Evolutionary conservation across 768 basidiomycete genomes (phyloP).

Genomic region (Phallus indusiatus): DNA sequence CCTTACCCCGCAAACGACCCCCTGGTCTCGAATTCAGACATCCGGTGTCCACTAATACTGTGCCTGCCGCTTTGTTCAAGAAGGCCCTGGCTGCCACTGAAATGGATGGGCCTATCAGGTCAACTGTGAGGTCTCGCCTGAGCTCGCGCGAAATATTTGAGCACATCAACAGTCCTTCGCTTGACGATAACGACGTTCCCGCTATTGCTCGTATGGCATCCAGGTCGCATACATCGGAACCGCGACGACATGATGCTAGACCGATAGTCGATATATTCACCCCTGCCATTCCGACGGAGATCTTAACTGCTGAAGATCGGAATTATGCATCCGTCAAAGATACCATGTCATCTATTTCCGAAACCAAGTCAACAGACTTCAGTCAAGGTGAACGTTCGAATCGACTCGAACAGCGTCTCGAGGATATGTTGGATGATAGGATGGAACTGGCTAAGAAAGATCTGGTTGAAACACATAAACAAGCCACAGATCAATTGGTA

Average conservation of each 20-base stretch:
- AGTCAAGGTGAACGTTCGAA: conserved; percentile 44
- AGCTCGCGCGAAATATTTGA: conserved; percentile 68
- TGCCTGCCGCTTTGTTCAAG: conserved; percentile 72
- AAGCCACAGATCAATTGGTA: neutral
- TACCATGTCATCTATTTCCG: conserved; percentile 35
- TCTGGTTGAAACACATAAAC: conserved; percentile 4
- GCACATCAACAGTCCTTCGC: conserved; percentile 55
- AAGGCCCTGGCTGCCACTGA: conserved; percentile 54
- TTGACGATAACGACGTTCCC: conserved; percentile 67
- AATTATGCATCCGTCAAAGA: conserved; percentile 37
- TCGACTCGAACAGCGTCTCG: conserved; percentile 51
- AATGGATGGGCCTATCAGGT: conserved; percentile 57
- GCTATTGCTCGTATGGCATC: conserved; percentile 48
- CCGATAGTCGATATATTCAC: conserved; percentile 34
- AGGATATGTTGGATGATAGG: conserved; percentile 61
- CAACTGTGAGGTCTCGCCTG: conserved; percentile 66
- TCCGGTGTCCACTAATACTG: conserved; percentile 56
- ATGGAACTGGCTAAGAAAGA: conserved; percentile 29
- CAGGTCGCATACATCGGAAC: conserved; percentile 28
- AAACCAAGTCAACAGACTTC: conserved; percentile 27
- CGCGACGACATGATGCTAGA: neutral
- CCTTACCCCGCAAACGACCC: conserved; percentile 41
- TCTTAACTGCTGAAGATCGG: conserved; percentile 20
- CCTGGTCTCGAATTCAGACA: conserved; percentile 74
- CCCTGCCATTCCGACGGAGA: conserved; percentile 18